Percentiles rank a stretch among this genome's conserved stretches.
phyloP scores from a whole-genome alignment of 108 stramenopile species.

The Conticribra weissflogii region DNA sequence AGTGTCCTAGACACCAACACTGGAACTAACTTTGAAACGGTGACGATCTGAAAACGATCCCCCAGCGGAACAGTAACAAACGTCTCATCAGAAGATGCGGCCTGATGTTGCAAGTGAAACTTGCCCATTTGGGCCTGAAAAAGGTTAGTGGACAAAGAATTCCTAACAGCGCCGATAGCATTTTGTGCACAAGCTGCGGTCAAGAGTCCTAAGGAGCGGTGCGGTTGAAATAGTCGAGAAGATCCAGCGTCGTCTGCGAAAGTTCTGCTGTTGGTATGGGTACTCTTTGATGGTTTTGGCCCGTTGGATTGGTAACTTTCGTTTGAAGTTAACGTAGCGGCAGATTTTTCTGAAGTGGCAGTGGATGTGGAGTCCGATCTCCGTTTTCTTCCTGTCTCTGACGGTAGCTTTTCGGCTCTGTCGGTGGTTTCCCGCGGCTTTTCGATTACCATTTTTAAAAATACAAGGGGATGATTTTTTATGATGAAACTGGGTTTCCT shows the following conservation, averaged over 20 bases:
- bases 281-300: not conserved
- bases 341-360: conserved; percentile 5
- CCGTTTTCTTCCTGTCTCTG: conserved; percentile 21
- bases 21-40: conserved; percentile 69
- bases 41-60: conserved; percentile 79
- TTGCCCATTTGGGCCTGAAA: conserved; percentile 48
- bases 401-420: too few species aligned
- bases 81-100: conserved; percentile 51
- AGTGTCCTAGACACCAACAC: conserved; percentile 74
- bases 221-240: conserved; percentile 77
- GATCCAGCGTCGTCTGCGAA: conserved; percentile 47
- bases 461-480: too few species aligned
- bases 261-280: not conserved
- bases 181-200: conserved; percentile 25
- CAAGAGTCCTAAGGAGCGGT: conserved; percentile 65
- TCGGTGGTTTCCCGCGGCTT: too few species aligned
- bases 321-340: conserved; percentile 1
- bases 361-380: conserved; percentile 23
- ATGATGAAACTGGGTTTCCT: too few species aligned
- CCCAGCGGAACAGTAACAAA: conserved; percentile 71
- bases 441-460: too few species aligned
- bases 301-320: not conserved
- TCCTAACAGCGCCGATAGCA: not conserved
- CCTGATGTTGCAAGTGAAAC: conserved; percentile 65
- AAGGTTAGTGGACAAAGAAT: conserved; percentile 7